Evolutionary conservation across 768 basidiomycete species (phyloP).

Genomic region (Kwoniella bestiolae): DNA sequence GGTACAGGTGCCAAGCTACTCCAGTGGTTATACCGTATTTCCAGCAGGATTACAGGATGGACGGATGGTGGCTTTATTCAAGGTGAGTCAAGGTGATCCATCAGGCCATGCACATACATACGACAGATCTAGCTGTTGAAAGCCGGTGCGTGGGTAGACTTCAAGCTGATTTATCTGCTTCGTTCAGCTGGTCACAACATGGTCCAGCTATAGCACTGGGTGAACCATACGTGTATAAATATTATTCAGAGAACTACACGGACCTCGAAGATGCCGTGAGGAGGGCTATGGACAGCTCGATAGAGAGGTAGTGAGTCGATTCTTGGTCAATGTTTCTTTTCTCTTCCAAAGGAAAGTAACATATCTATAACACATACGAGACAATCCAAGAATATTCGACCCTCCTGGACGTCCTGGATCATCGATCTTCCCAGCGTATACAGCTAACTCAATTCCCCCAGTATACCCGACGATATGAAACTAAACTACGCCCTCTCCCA

Average conservation of each 20-base stretch:
- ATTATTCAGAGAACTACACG: conserved; percentile 43
- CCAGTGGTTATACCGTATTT: conserved; percentile 53
- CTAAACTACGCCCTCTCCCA: conserved; percentile 28
- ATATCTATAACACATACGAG: neutral
- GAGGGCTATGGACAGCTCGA: conserved; percentile 40
- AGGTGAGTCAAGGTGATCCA: conserved; percentile 32
- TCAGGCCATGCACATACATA: too few species aligned
- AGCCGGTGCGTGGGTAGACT: too few species aligned
- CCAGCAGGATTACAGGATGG: conserved; percentile 22
- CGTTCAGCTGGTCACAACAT: conserved; percentile 37
- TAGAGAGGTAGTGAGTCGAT: conserved; percentile 49
- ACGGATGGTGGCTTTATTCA: conserved; percentile 46
- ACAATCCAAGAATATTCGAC: neutral
- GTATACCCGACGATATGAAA: conserved; percentile 53
- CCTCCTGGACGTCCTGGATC: too few species aligned
- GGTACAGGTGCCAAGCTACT: conserved; percentile 52
- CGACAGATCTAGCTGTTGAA: too few species aligned
- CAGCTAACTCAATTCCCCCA: conserved; percentile 13
- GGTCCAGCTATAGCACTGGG: conserved; percentile 52
- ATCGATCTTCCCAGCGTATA: too few species aligned
- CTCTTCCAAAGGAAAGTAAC: too few species aligned
- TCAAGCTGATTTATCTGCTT: neutral
- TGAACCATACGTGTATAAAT: conserved; percentile 54
- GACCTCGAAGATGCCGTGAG: conserved; percentile 39
- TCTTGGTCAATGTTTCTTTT: neutral